Evolutionary conservation across 495 filamentous ascomycete species (phyloP).

Genomic region (Cladorrhinum samala): DNA sequence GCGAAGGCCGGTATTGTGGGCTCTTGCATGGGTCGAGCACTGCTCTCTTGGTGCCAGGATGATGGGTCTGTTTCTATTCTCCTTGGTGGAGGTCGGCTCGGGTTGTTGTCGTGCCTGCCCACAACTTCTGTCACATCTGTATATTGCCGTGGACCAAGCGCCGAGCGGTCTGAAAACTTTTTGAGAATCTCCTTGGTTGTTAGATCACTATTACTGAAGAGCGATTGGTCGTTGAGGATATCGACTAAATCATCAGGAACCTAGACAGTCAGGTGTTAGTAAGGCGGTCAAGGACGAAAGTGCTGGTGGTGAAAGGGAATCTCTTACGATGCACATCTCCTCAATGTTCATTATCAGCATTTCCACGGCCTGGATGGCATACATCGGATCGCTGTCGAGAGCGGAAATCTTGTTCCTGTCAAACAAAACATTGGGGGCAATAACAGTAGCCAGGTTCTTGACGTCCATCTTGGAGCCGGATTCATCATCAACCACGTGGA

Average conservation of each 20-base stretch:
- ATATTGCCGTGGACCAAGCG: conserved; percentile 52
- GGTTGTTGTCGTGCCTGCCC: conserved; percentile 41
- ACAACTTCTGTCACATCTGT: conserved; percentile 52
- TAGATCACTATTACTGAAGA: conserved; percentile 77
- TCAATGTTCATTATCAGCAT: conserved; percentile 87
- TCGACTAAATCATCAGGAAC: conserved; percentile 87
- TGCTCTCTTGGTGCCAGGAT: conserved; percentile 74
- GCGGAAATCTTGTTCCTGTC: conserved; percentile 56
- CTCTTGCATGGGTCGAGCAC: conserved; percentile 70
- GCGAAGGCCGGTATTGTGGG: conserved; percentile 33
- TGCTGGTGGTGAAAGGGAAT: not conserved
- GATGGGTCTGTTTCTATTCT: conserved; percentile 72
- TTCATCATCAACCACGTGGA: conserved; percentile 92
- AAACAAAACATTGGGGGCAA: conserved; percentile 91
- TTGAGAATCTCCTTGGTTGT: conserved; percentile 97
- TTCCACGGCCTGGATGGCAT: conserved; percentile 87
- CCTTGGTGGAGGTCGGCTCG: conserved; percentile 42
- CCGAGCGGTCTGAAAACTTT: conserved; percentile 71
- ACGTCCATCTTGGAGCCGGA: conserved; percentile 97
- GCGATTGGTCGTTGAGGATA: conserved; percentile 71
- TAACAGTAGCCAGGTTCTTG: conserved; percentile 96
- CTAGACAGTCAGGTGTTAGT: conserved; percentile 36
- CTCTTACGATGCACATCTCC: conserved; percentile 88
- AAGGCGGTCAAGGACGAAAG: not conserved
- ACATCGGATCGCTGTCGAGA: conserved; percentile 77